These are phyloP conservation scores for Penstemon newberryi DNA, from an alignment of 257 asterid genomes.

Conservation along the genomic window DNA sequence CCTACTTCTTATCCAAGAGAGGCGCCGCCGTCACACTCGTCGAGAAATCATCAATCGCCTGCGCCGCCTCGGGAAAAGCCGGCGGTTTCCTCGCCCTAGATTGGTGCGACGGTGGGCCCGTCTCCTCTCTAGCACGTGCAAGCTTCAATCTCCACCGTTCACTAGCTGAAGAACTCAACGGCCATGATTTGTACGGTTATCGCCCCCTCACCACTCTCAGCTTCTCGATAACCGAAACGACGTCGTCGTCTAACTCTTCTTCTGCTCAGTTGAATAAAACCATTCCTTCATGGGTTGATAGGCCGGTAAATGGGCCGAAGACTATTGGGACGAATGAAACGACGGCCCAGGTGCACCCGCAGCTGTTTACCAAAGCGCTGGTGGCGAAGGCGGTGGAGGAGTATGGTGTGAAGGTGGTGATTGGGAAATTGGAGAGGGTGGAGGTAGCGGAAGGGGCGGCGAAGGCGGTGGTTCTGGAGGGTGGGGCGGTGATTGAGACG, in stretches of 20 bases:
- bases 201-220: constrained; percentile 78
- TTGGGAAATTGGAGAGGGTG: constrained; percentile 63
- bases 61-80: constrained; percentile 91
- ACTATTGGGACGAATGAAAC: constrained; percentile 70
- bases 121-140: constrained; percentile 74
- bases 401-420: constrained; percentile 62
- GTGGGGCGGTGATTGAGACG: constrained; percentile 53
- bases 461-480: constrained; percentile 60
- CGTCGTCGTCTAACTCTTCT: constrained; percentile 17
- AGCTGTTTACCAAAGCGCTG: constrained; percentile 58
- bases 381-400: constrained; percentile 64
- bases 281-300: constrained; percentile 77
- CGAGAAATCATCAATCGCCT: constrained; percentile 82
- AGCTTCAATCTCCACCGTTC: constrained; percentile 91
- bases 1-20: constrained; percentile 70
- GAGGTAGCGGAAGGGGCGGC: constrained; percentile 58
- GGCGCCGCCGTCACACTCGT: constrained; percentile 78
- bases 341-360: constrained; percentile 93
- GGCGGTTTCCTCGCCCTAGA: constrained; percentile 91
- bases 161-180: constrained; percentile 78
- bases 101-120: constrained; percentile 82
- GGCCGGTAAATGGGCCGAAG: constrained; percentile 58
- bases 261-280: constrained; percentile 3
- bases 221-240: constrained; percentile 50
- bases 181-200: constrained; percentile 68